A percentile compares a stretch with the other conserved stretches of the same genome.
These are phyloP conservation scores for Tuber indicum DNA, from an alignment of 495 filamentous ascomycete genomes.

Conservation along the genomic window DNA sequence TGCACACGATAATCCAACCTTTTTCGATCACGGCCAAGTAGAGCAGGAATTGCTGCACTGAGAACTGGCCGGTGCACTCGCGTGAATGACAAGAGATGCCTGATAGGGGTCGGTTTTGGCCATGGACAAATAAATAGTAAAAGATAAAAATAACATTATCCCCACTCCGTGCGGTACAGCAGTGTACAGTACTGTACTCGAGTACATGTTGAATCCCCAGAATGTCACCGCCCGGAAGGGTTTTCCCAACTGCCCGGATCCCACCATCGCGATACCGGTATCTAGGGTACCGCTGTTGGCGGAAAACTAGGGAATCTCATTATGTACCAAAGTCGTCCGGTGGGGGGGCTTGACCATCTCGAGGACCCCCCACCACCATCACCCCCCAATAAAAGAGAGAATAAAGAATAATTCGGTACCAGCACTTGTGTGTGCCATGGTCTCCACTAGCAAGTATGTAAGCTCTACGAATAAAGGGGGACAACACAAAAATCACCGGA, in stretches of 20 bases:
- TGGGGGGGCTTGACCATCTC: not conserved
- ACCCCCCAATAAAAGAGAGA: not conserved
- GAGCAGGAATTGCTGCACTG: not conserved
- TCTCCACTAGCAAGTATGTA: not conserved
- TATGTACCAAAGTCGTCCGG: not conserved
- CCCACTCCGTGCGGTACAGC: not conserved
- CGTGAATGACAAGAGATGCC: not conserved
- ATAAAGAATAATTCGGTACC: not conserved
- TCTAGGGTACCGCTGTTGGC: not conserved
- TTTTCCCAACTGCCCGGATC: not conserved
- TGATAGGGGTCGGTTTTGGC: not conserved
- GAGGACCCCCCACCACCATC: not conserved
- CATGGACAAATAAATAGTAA: not conserved
- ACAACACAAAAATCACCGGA: not conserved
- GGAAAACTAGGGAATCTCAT: not conserved
- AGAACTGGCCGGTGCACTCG: not conserved
- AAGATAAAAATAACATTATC: not conserved
- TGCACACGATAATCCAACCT: not conserved
- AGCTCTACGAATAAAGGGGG: not conserved
- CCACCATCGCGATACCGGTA: not conserved
- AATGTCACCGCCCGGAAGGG: not conserved
- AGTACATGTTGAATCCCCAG: too few species aligned
- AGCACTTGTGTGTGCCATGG: not conserved
- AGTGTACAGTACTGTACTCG: too few species aligned
- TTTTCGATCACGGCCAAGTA: not conserved